Evolutionary conservation across 2,329 filamentous ascomycete genomes (phyloP), one percentile per base, ranked within the genome.

Genomic region (Apiospora aurea): DNA sequence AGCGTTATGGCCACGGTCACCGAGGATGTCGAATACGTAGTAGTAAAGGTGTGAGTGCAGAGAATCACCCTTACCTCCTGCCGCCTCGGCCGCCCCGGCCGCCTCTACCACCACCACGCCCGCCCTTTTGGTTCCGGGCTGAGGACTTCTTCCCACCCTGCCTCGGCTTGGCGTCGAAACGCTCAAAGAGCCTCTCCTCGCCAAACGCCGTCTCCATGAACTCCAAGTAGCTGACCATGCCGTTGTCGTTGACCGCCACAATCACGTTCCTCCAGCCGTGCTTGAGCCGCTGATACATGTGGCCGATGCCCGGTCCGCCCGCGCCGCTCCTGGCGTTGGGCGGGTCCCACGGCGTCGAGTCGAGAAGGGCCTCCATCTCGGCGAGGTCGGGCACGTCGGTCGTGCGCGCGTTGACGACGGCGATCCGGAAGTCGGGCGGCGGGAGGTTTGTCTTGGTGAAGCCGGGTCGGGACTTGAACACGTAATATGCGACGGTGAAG

Each of bases 201-300:
- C 87, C 92, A 82, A 98, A 98, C 0, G 91, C 92, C 14, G 91
- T 91, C 84, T 98, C 95, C 1, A 89, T 90, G 72, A 98, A 87
- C 34, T 93, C 86, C 78, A 98, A 86, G 80, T 96, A 98, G 80
- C 96, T 98, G 66, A 95, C 92, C 29, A 98, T 87, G 0, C 96
- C 96, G 74, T 94, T 89, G 80, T 98, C 96, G 46, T 98, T 95
- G 2, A 98, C 89, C 0, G 95, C 96, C 34, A 99, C 81, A 46
- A 98, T 86, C 44, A 96, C 93, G 81, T 94, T 96, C 75, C 94
- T 89, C 80, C 92, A 91, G 1, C 95, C 96, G 78, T 97, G 91
- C 82, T 95, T 96, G 74, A 98, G 84, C 72, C 93, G 90, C 78
- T 92, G 89, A 79, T 97, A 96, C 75, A 95, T 82, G 41, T 72